Evolutionary conservation across 805 yeast species (phyloP), one percentile per base, ranked within the genome.

Genomic region (Suhomyces canberraensis): DNA sequence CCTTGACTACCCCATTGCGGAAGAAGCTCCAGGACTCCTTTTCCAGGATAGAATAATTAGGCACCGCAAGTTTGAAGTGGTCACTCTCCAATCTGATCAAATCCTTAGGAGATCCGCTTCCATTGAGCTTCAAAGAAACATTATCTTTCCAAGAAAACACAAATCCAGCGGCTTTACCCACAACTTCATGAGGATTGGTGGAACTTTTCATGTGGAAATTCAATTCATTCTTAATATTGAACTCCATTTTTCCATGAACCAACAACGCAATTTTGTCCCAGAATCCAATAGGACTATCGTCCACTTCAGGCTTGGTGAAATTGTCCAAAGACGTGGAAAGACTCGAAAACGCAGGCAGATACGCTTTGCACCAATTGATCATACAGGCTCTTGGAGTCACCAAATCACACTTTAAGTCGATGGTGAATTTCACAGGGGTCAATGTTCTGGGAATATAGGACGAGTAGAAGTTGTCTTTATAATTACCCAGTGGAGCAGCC

Each of bases 141-240:
- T 76, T 69, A 17, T 78, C 73, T 40, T 71, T 67, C 87, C 87
- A 81, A 41, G 77, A 67, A 48, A 80, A 81, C 0, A 78, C 79
- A 41, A 81, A 67, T 3, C 89, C 89, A 1, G 84, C 73, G 31
- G 77, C 73, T 29, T 63, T 64, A 17, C 83, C 87, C 14, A 71
- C 58, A 11, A 79, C 51, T 17, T 71, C 70, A 46, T 80, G 79
- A 0, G 89, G 89, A 25, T 75, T 69, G 21, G 61, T 56, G 0
- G 82, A 74, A 29, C 84, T 75, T 48, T 81, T 81, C 37, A 81
- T 78, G 48, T 79, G 81, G 19, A 81, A 61, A 45, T 78, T 73
- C n/a, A 81, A 57, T 34, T 79, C 81, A 33, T 69, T 64, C 2
- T 63, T 53, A 42, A 81, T 68, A 16, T 68, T 55, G 45, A 79